These are phyloP conservation scores for Saturnispora serradocipensis DNA, from an alignment of 805 yeast genomes.

Conservation along the genomic window DNA sequence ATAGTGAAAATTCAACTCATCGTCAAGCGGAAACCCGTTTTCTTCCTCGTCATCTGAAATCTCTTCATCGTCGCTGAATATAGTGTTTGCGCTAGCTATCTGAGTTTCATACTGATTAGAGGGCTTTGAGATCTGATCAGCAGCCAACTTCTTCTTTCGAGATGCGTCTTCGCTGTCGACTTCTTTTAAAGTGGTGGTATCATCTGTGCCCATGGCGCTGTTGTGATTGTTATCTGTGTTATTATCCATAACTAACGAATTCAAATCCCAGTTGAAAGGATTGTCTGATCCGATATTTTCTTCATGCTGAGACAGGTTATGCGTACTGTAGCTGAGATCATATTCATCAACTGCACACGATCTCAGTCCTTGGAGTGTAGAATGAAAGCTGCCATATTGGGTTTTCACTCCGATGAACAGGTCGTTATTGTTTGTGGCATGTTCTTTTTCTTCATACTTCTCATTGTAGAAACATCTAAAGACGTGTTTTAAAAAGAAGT, in stretches of 20 bases:
- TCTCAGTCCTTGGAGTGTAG: slow-evolving; percentile 5
- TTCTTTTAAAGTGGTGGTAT: neutral
- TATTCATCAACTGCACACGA: slow-evolving; percentile 27
- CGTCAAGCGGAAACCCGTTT: slow-evolving; percentile 10
- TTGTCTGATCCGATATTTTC: neutral
- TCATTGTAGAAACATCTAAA: neutral
- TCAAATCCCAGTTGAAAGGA: slow-evolving; percentile 26
- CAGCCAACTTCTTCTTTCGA: neutral
- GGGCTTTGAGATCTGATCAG: neutral
- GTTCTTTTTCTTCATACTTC: neutral
- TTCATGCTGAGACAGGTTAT: slow-evolving; percentile 4
- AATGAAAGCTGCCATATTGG: neutral
- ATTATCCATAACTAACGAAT: slow-evolving; percentile 13
- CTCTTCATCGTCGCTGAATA: slow-evolving; percentile 9
- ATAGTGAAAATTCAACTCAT: slow-evolving; percentile 10
- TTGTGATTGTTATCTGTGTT: neutral
- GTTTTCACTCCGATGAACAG: neutral
- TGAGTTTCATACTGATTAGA: neutral
- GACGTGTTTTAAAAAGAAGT: neutral
- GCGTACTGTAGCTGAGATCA: slow-evolving; percentile 21
- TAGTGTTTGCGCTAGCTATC: neutral
- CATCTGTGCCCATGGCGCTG: neutral
- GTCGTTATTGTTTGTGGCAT: neutral
- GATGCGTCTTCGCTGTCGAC: neutral
- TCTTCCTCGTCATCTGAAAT: slow-evolving; percentile 5